phyloP scores from a whole-genome alignment of 2,329 filamentous ascomycete species.

The Cercospora sp. region DNA sequence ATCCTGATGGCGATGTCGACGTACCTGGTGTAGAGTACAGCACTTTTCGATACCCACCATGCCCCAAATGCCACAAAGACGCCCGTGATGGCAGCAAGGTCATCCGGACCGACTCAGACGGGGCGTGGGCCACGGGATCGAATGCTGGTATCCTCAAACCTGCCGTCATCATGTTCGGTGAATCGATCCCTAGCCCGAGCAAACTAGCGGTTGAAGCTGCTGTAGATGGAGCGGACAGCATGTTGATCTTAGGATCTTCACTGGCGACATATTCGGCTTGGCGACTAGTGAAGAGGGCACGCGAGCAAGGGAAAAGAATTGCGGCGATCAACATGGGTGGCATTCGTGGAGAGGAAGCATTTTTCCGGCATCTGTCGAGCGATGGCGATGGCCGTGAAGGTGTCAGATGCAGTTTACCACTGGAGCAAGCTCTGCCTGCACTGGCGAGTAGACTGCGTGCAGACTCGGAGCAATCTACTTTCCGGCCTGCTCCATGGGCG shows the following conservation, averaged over 20 bases:
- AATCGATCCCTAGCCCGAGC: slow-evolving; percentile 70
- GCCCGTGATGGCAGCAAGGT: slow-evolving; percentile 55
- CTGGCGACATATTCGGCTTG: slow-evolving; percentile 95
- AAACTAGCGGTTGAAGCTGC: slow-evolving; percentile 77
- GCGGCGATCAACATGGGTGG: slow-evolving; percentile 84
- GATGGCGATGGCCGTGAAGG: slow-evolving; percentile 40
- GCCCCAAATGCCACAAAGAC: slow-evolving; percentile 71
- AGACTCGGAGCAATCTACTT: not conserved
- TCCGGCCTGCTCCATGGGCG: slow-evolving; percentile 26
- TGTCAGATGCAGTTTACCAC: slow-evolving; percentile 44
- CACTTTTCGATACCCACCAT: slow-evolving; percentile 87
- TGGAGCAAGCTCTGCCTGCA: slow-evolving; percentile 43
- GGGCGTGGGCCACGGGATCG: slow-evolving; percentile 64
- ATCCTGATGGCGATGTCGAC: slow-evolving; percentile 94
- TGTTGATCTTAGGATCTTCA: slow-evolving; percentile 84
- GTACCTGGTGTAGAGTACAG: slow-evolving; percentile 82
- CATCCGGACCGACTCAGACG: slow-evolving; percentile 74
- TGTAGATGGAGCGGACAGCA: slow-evolving; percentile 70
- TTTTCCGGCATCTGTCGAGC: slow-evolving; percentile 61
- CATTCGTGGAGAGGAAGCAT: slow-evolving; percentile 72
- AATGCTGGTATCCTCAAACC: slow-evolving; percentile 82
- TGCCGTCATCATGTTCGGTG: slow-evolving; percentile 94
- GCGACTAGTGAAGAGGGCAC: slow-evolving; percentile 80
- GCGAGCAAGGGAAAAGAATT: slow-evolving; percentile 79
- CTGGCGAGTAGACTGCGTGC: slow-evolving; percentile 35